These are phyloP conservation scores for Notholithocarpus densiflorus DNA, from an alignment of 306 rosid species.

Conservation along the genomic window DNA sequence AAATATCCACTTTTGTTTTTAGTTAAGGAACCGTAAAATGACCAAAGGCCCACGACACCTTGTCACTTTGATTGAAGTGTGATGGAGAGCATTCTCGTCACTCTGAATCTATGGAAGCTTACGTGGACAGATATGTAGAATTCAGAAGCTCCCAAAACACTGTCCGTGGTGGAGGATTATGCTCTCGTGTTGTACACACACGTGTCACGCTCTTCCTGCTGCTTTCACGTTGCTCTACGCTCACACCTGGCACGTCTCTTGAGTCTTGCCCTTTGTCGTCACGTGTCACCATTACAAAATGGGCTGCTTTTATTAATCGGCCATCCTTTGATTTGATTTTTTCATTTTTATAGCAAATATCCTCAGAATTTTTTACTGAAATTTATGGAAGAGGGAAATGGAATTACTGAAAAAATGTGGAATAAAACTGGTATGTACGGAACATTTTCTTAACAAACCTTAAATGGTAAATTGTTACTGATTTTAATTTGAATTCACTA, in stretches of 20 bases:
- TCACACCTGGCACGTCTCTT: not conserved
- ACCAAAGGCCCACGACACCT: not conserved
- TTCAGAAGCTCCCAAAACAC: not conserved
- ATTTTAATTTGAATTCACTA: too few relatives aligned
- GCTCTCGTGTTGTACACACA: constrained; percentile 3
- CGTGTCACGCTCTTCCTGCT: constrained; percentile 9
- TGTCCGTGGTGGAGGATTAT: not conserved
- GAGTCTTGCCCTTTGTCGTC: not conserved
- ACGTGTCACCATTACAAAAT: not conserved
- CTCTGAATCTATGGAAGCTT: constrained; percentile 9
- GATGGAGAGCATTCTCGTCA: not conserved
- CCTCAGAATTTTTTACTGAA: too few relatives aligned
- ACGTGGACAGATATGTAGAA: constrained; percentile 3
- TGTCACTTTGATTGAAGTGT: not conserved
- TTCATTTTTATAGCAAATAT: too few relatives aligned
- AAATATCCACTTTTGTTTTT: too few relatives aligned
- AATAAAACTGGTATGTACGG: rapidly evolving
- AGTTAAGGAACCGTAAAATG: not conserved
- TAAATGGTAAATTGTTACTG: too few relatives aligned
- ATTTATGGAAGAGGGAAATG: too few relatives aligned
- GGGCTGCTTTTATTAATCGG: too few relatives aligned
- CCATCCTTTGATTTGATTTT: too few relatives aligned
- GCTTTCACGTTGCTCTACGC: not conserved
- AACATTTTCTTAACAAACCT: too few relatives aligned
- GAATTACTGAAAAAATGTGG: too few relatives aligned